Base-by-base conservation (phyloP, 148 eudicot species). In the Dysphania ambrosioides region DNA sequence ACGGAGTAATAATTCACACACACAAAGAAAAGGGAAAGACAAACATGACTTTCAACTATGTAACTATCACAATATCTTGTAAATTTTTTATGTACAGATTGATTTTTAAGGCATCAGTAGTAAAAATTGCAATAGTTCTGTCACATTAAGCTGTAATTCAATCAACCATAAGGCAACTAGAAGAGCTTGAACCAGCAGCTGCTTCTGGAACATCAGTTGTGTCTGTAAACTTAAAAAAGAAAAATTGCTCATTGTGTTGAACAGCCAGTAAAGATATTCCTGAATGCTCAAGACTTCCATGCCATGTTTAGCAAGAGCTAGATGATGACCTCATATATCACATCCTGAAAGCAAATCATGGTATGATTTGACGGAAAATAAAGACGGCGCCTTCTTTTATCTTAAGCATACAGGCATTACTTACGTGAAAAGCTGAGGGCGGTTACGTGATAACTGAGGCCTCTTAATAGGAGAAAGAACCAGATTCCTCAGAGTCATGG, bases 391-490 rank as follows among this genome's bases (percentile, higher is more conserved):
- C 55, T 19, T 38, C 18, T 8, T 19, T 18, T 16, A 29, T 4
- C 29, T 19, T 0, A 30, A 38, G 27, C 11, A 62, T 21, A 35
- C 18, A 53, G 73, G 10, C n/a, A n/a, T n/a, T n/a, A n/a, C n/a
- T n/a, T n/a, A n/a, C 95, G 89, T 93, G 88, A 93, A 93, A 74
- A 91, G 73, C 8, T 89, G 86, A 74, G 88, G 81, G 34, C 90
- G 88, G 78, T 72, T 89, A 56, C 94, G 92, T 66, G 97, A 91
- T 64, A 86, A 78, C 82, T 89, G 97, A 80, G 94, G 91, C n/a
- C 94, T 83, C 85, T 86, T 89, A 68, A 93, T 85, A 56, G 98
- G 97, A 36, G 98, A 89, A n/a, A 93, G 85, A 42, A 93, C 89
- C 24, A 91, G 87, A 72, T 93, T 93, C 77, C 92, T 86, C 31